Evolutionary conservation across 176 grass and related monocot species (phyloP).

Genomic region (Ensete ventricosum): DNA sequence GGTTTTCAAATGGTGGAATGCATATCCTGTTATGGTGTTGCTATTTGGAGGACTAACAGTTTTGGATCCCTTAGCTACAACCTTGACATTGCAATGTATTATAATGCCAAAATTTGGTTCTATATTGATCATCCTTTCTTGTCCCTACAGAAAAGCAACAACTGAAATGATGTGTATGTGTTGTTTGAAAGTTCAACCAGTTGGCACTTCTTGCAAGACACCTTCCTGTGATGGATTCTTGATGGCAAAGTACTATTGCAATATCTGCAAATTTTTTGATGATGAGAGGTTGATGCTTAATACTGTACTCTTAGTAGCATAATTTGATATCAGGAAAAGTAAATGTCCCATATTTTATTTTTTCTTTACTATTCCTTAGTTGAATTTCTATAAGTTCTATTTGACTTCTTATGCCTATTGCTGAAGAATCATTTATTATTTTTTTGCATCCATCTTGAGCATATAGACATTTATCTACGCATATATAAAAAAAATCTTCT

Average conservation of each 20-base stretch:
- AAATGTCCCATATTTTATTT: background rate
- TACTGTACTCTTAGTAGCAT: background rate
- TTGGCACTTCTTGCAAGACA: slow-evolving; percentile 52
- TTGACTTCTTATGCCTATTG: no score
- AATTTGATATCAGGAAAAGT: background rate
- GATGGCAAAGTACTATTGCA: slow-evolving; percentile 86
- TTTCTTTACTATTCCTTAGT: background rate
- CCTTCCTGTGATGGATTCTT: slow-evolving; percentile 58
- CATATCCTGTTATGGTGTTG: no score
- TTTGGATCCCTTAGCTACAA: background rate
- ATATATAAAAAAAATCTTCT: no score
- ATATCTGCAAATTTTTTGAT: slow-evolving; percentile 92
- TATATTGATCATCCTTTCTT: slow-evolving; percentile 9
- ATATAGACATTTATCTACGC: no score
- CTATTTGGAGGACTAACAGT: background rate
- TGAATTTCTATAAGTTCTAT: no score
- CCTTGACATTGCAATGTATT: background rate
- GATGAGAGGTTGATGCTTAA: slow-evolving; percentile 55
- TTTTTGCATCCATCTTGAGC: no score
- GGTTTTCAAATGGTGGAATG: no score
- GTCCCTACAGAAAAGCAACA: slow-evolving; percentile 52
- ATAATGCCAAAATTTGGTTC: background rate
- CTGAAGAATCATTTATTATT: no score
- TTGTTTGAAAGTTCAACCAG: slow-evolving; percentile 64
- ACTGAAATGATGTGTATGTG: slow-evolving; percentile 89